A percentile compares a stretch with the other conserved stretches of the same genome.
Evolutionary conservation across 345 rosid species (phyloP).

Genomic region (Lepidium sativum): DNA sequence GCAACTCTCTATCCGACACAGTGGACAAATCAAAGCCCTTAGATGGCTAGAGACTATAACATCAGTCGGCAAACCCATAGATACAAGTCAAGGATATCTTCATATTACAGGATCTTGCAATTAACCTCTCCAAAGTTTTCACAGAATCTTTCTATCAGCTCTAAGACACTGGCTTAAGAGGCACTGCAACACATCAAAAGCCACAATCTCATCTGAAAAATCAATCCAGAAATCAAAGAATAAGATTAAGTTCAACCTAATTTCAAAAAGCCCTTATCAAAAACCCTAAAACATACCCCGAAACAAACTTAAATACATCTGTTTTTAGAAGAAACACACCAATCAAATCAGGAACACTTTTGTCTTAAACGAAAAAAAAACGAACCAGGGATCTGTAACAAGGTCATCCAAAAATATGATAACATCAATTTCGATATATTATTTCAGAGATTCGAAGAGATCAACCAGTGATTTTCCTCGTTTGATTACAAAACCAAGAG

Average conservation of each 20-base stretch:
- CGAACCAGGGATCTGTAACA: slow-evolving; percentile 10
- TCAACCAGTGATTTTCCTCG: not conserved
- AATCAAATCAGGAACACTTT: slow-evolving; percentile 1
- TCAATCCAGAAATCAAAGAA: slow-evolving; percentile 8
- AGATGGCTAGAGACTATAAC: not conserved
- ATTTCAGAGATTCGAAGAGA: not conserved
- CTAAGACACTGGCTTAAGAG: slow-evolving; percentile 15
- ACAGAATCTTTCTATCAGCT: slow-evolving; percentile 7
- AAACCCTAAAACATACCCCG: not conserved
- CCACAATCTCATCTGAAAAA: slow-evolving; percentile 28
- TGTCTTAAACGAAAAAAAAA: not conserved
- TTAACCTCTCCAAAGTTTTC: slow-evolving; percentile 15
- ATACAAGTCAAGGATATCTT: slow-evolving; percentile 47
- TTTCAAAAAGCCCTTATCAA: not conserved
- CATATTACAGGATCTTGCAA: slow-evolving; percentile 31
- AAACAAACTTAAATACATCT: not conserved
- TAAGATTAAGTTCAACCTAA: not conserved
- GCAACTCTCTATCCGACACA: slow-evolving; percentile 1
- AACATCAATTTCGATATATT: not conserved
- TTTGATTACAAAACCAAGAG: slow-evolving; percentile 4
- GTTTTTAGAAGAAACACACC: not conserved
- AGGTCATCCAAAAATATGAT: slow-evolving; percentile 1
- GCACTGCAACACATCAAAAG: slow-evolving; percentile 14
- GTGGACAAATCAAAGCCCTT: not conserved
- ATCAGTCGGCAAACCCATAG: slow-evolving; percentile 63